Evolutionary conservation across 768 basidiomycete species (phyloP).

Genomic region (Hypholoma sublateritium): DNA sequence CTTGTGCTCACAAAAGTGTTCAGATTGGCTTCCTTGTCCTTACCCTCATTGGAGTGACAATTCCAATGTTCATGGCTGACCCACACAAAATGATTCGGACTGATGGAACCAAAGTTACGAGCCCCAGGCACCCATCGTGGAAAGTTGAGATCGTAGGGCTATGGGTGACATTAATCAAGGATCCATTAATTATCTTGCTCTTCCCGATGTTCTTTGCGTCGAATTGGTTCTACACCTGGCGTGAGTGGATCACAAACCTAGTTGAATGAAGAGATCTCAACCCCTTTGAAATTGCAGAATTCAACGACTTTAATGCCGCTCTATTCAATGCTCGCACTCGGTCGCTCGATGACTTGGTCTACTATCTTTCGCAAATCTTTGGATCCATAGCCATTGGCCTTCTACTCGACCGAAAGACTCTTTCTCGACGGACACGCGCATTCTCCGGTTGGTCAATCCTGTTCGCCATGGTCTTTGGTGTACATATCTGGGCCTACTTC

Average conservation of each 20-base stretch:
- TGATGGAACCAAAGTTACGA: slow-evolving; percentile 68
- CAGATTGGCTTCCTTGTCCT: slow-evolving; percentile 78
- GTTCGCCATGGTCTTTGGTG: slow-evolving; percentile 60
- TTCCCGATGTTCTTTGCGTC: slow-evolving; percentile 87
- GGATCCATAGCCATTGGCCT: slow-evolving; percentile 73
- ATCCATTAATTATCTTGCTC: slow-evolving; percentile 70
- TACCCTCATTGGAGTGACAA: slow-evolving; percentile 62
- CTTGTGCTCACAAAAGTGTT: not conserved
- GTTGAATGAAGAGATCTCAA: slow-evolving; percentile 13
- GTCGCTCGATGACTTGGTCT: slow-evolving; percentile 73
- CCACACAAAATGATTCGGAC: slow-evolving; percentile 72
- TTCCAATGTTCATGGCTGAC: slow-evolving; percentile 71
- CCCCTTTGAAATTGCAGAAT: slow-evolving; percentile 41
- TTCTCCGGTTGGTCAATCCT: slow-evolving; percentile 70
- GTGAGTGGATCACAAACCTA: slow-evolving; percentile 36
- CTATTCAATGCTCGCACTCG: slow-evolving; percentile 80
- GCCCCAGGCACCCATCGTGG: slow-evolving; percentile 73
- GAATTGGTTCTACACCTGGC: slow-evolving; percentile 89
- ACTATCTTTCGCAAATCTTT: slow-evolving; percentile 78
- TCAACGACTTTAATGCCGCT: slow-evolving; percentile 76
- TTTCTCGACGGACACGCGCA: slow-evolving; percentile 68
- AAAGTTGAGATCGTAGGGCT: slow-evolving; percentile 73
- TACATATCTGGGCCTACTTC: slow-evolving; percentile 76
- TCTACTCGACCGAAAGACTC: slow-evolving; percentile 56
- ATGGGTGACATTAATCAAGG: slow-evolving; percentile 63